Conservation (phyloP, 441 rosid species). For the Adansonia rubrostipa region DNA sequence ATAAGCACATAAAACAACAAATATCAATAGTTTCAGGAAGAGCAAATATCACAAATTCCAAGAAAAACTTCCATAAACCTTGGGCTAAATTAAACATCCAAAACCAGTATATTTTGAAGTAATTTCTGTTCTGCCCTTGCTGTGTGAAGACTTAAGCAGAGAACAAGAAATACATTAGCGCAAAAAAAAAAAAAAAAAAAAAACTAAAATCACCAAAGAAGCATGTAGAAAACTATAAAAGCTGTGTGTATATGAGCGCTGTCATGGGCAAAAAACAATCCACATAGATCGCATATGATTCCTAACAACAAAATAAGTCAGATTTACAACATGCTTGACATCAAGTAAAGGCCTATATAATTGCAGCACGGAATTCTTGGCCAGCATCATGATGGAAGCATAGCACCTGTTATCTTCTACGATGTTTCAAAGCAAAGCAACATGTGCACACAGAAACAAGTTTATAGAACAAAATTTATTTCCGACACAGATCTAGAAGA, state of each 20-base stretch:
- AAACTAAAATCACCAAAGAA: neutral
- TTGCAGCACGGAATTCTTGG: neutral
- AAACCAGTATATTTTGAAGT: neutral
- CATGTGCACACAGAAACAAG: neutral
- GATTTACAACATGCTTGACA: neutral
- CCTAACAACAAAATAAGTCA: neutral
- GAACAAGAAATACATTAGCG: neutral
- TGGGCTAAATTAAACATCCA: neutral
- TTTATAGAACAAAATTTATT: neutral
- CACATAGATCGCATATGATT: neutral
- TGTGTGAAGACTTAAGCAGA: neutral
- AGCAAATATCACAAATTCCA: neutral
- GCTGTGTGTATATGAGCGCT: neutral
- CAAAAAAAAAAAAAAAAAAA: too few species aligned
- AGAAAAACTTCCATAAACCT: neutral
- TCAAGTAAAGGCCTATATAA: neutral
- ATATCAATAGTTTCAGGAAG: neutral
- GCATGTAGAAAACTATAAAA: neutral
- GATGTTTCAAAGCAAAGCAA: neutral
- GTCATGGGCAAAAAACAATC: neutral
- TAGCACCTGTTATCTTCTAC: neutral
- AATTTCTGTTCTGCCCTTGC: neutral
- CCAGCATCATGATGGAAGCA: neutral
- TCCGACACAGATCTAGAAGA: neutral
- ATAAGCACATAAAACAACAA: neutral